Base-by-base conservation (phyloP, 2,329 filamentous ascomycete genomes). In the Thermomyces lanuginosus region DNA sequence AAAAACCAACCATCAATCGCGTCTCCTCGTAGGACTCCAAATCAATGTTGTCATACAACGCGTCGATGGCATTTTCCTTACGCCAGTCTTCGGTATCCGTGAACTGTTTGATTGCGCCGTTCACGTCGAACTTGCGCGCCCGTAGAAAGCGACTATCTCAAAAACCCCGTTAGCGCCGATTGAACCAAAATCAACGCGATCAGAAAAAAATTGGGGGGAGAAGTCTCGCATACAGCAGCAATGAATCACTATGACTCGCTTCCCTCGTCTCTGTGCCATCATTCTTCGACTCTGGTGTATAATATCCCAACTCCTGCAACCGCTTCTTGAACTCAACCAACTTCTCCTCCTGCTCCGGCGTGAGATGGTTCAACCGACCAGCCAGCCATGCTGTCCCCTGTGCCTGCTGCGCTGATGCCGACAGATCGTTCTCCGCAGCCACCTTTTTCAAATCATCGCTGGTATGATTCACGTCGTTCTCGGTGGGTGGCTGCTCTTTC, bases 51-150 rank as follows among this genome's bases (percentile, higher is more conserved):
- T 78, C 69, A 56, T 92, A 93, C 19, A 93, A 62, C 22, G 70
- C 61, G 35, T 83, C 70, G 25, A 92, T 66, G 38, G 79, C 63
- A 50, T 86, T 86, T 35, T 78, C 72, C 39, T 69, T 69, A 34
- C 84, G 72, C 80, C 84, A 93, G 32, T 79, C 70, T 53, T 92
- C 82, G 1, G 83, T 92, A 29, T 83, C 79, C 43, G 75, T 73
- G 58, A 92, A 92, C 56, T 93, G 84, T 32, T 60, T 65, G 48
- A 75, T 75, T 8, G 84, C 84, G 39, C 86, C 82, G 38, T 72
- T 56, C 6, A 80, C 67, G 15, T 76, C 59, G 62, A 86, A 93
- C 51, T 73, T 77, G 30, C 84, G 72, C 17, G 84, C 84, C 42
- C 84, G 77, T 26, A 93, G 63, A 51, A 77, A 93, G 33, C 84